Conservation (phyloP, 1,284 basidiomycete genomes). For the Schizophyllum commune region DNA sequence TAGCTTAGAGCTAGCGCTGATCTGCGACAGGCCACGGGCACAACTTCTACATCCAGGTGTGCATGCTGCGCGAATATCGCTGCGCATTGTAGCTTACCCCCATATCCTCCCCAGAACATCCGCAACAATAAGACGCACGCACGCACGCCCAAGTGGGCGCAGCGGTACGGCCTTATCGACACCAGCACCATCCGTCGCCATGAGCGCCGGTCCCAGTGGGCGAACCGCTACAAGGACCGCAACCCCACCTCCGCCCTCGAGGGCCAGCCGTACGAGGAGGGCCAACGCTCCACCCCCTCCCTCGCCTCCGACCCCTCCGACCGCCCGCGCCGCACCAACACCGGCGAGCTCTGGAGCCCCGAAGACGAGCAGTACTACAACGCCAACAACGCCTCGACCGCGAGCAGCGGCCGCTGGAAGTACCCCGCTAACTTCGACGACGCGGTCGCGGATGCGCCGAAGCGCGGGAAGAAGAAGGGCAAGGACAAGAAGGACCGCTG, state of each 20-base stretch:
- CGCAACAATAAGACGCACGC: constrained; percentile 90
- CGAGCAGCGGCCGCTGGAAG: constrained; percentile 57
- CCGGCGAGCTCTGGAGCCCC: constrained; percentile 55
- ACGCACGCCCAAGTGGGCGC: constrained; percentile 92
- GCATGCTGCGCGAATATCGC: constrained; percentile 1
- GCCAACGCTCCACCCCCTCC: constrained; percentile 54
- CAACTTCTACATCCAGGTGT: constrained; percentile 88
- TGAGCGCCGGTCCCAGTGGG: constrained; percentile 80
- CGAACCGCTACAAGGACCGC: constrained; percentile 78
- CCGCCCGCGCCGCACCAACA: constrained; percentile 23
- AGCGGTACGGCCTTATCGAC: constrained; percentile 83
- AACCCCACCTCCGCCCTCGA: constrained; percentile 67
- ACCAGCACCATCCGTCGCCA: constrained; percentile 69
- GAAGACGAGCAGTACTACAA: constrained; percentile 71
- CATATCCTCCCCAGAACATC: constrained; percentile 59
- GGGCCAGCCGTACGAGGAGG: constrained; percentile 69
- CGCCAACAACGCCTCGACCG: constrained; percentile 27
- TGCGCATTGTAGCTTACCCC: constrained; percentile 7
- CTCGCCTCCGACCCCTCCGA: constrained; percentile 27
- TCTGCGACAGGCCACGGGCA: constrained; percentile 61
- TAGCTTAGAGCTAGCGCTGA: not conserved
- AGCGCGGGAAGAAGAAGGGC: constrained; percentile 48
- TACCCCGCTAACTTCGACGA: constrained; percentile 80
- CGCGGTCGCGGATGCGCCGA: constrained; percentile 31
- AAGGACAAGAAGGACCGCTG: constrained; percentile 78